Evolutionary conservation across 176 grass and related monocot species (phyloP), one percentile per base, ranked within the genome.

Genomic region (Aegilops speltoides): DNA sequence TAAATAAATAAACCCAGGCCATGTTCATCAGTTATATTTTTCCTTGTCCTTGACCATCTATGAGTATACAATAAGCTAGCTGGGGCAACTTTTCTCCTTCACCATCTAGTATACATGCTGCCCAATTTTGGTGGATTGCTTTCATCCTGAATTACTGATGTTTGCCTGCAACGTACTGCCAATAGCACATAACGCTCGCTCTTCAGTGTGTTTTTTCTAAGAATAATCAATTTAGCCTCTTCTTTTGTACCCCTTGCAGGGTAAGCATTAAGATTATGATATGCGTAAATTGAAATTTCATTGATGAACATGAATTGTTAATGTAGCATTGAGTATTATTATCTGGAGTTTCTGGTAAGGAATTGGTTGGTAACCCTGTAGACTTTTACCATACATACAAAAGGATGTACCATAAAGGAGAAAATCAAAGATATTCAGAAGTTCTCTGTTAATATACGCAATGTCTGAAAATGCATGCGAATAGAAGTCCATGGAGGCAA

Each of bases 31-130:
- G 40, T 43, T 43, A 43, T 45, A 13, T 4, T 45, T 45, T 45
- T 45, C 43, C 40, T 41, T 45, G 43, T 78, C 31, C 61, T 85
- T 68, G 76, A 78, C 41, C 38, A 74, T 29, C 14, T 85, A 68
- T 9, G 8, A 29, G 8, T 78, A 68, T 68, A 64, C 57, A 85
- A 85, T 52, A 86, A 86, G 28, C 31, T 29, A 79, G 14, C n/a
- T 10, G 41, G 64, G 22, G 74, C 32, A 41, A 28, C 57, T 64
- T 64, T 48, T 64, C 23, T 64, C 57, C 68, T 31, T 43, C 65
- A 19, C 65, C 62, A 22, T 73, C 52, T 43, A 50, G 17, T 68
- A 17, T 68, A 24, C 29, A n/a, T 84, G 54, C 38, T 48, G 82
- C 10, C 40, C 37, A 68, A 6, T 38, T 31, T 78, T 85, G 34